Conservation (phyloP, 1,284 basidiomycete genomes). For the Sanghuangporus sanghuang region DNA sequence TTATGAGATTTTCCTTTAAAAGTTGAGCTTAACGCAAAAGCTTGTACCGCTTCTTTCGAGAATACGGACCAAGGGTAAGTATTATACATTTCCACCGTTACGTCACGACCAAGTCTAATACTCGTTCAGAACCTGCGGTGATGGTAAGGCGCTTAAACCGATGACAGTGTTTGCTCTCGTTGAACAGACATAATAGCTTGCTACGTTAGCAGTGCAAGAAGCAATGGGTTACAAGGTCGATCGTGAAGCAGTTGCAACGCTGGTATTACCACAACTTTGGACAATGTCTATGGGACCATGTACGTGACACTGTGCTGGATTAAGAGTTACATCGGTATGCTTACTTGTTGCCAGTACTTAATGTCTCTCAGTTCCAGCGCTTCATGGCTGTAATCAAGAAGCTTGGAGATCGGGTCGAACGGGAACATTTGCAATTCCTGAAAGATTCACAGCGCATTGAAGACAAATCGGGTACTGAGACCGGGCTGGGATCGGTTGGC, state of each 20-base stretch:
- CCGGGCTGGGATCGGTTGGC: slow-evolving; percentile 31
- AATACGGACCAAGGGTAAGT: slow-evolving; percentile 74
- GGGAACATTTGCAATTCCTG: slow-evolving; percentile 80
- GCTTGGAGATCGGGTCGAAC: slow-evolving; percentile 76
- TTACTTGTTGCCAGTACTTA: slow-evolving; percentile 55
- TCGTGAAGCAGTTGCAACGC: slow-evolving; percentile 88
- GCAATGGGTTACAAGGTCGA: slow-evolving; percentile 96
- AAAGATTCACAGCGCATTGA: slow-evolving; percentile 80
- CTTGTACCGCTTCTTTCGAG: slow-evolving; percentile 90
- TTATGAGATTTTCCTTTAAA: neutral
- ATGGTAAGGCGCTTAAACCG: slow-evolving; percentile 50
- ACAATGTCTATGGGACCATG: slow-evolving; percentile 94
- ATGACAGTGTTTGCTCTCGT: neutral
- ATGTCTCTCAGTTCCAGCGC: slow-evolving; percentile 84
- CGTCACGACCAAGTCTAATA: neutral
- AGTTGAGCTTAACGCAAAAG: slow-evolving; percentile 88
- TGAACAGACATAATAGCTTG: slow-evolving; percentile 51
- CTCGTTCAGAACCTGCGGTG: slow-evolving; percentile 70
- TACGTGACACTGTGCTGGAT: slow-evolving; percentile 35
- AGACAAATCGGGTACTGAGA: slow-evolving; percentile 52
- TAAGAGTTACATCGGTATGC: slow-evolving; percentile 1
- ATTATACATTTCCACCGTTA: neutral
- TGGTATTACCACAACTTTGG: slow-evolving; percentile 93
- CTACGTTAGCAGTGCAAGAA: slow-evolving; percentile 91
- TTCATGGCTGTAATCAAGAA: slow-evolving; percentile 81